These are phyloP conservation scores for Lentinula novae-zelandiae DNA, from an alignment of 1,284 basidiomycete genomes.

Conservation along the genomic window DNA sequence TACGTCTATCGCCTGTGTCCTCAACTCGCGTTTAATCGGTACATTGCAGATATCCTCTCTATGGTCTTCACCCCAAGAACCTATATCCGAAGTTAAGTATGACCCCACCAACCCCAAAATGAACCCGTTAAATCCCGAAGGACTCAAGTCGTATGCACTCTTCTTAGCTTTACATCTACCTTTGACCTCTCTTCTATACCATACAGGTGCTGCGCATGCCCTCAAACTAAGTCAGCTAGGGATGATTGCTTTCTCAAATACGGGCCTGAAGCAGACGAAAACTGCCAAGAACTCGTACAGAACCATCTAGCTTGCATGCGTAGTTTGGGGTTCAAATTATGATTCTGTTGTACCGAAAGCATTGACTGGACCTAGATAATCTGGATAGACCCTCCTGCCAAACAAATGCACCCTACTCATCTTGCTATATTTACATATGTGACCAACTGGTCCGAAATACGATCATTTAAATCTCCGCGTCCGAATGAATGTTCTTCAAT, in stretches of 20 bases:
- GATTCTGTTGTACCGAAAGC: conserved; percentile 14
- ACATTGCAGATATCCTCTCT: conserved; percentile 33
- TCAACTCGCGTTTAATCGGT: background rate
- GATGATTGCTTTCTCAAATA: conserved; percentile 92
- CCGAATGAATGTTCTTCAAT: background rate
- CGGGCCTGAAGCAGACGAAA: conserved; percentile 66
- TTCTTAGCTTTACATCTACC: background rate
- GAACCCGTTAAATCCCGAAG: conserved; percentile 87
- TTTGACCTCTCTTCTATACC: background rate
- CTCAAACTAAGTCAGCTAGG: conserved; percentile 85
- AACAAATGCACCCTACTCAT: background rate
- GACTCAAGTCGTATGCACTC: conserved; percentile 81
- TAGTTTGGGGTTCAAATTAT: conserved; percentile 81
- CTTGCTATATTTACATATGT: background rate
- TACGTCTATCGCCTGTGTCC: background rate
- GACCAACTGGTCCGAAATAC: background rate
- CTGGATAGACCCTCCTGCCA: background rate
- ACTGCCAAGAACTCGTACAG: conserved; percentile 79
- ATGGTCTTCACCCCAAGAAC: conserved; percentile 34
- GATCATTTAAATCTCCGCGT: background rate
- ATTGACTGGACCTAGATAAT: background rate
- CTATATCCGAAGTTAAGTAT: conserved; percentile 37
- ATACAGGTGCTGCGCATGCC: conserved; percentile 89
- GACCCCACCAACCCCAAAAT: conserved; percentile 66
- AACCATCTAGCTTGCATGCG: conserved; percentile 91